Evolutionary conservation across 768 basidiomycete genomes (phyloP).

Genomic region (Tricholoma matsutake): DNA sequence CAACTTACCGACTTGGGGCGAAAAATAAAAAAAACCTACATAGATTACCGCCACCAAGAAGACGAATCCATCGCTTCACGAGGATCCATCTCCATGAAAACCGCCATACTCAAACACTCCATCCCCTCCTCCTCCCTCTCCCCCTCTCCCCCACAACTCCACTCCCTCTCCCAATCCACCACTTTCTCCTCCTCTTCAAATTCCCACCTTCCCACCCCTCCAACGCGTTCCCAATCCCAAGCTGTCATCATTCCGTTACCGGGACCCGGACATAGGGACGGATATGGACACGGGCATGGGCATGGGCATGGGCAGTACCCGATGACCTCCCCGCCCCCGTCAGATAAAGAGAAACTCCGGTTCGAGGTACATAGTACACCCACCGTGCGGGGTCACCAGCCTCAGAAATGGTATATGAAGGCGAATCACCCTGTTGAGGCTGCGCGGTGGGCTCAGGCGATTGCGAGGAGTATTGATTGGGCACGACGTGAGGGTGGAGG

Average conservation of each 20-base stretch:
- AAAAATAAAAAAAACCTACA: too few relatives aligned
- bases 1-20: too few relatives aligned
- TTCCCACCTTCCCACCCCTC: background rate
- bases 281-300: background rate
- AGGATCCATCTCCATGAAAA: constrained; percentile 86
- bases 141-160: background rate
- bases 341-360: constrained; percentile 51
- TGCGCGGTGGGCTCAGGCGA: constrained; percentile 78
- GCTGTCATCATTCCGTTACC: too few relatives aligned
- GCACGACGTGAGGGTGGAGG: constrained; percentile 40
- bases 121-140: constrained; percentile 16
- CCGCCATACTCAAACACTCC: constrained; percentile 59
- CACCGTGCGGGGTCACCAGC: constrained; percentile 39
- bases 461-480: constrained; percentile 73
- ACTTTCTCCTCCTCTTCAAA: background rate
- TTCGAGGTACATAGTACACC: constrained; percentile 79
- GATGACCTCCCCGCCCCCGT: background rate
- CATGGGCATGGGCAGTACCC: background rate
- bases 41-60: constrained; percentile 87
- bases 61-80: constrained; percentile 85
- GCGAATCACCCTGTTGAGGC: constrained; percentile 90
- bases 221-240: background rate
- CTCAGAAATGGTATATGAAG: constrained; percentile 80
- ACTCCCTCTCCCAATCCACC: too few relatives aligned
- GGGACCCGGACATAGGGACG: background rate